Conservation (phyloP, 805 yeast species). For the Starmerella stigmatis region DNA sequence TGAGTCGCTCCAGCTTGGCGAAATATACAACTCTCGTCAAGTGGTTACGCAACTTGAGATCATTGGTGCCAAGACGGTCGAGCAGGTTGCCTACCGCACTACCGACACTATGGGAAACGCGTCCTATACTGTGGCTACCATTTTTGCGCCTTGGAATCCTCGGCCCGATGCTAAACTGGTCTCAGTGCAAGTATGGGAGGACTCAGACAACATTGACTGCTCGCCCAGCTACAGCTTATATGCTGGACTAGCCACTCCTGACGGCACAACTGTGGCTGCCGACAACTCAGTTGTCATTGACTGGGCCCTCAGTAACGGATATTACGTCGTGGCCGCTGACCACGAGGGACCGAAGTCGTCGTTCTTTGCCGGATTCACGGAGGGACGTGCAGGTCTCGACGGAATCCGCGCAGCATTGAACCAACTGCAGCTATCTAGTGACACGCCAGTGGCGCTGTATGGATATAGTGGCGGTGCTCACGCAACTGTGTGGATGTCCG, state of each 20-base stretch:
- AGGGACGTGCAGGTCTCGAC: constrained; percentile 26
- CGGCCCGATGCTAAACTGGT: constrained; percentile 15
- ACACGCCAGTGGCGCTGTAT: constrained; percentile 7
- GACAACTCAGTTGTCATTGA: constrained; percentile 10
- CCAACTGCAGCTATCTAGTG: neutral
- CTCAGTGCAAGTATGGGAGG: constrained; percentile 25
- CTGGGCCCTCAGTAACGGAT: constrained; percentile 18
- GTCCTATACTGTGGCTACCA: constrained; percentile 19
- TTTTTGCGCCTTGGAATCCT: constrained; percentile 15
- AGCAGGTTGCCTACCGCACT: constrained; percentile 19
- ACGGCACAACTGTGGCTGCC: neutral
- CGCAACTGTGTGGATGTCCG: constrained; percentile 28
- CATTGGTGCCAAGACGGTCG: constrained; percentile 3
- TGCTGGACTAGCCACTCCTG: constrained; percentile 13
- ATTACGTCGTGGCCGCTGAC: constrained; percentile 23
- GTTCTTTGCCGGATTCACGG: constrained; percentile 26
- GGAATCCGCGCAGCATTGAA: constrained; percentile 23
- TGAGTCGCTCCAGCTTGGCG: constrained; percentile 10
- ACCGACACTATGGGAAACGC: constrained; percentile 11
- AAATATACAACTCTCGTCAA: constrained; percentile 9
- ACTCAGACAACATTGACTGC: constrained; percentile 22
- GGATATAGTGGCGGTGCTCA: constrained; percentile 18
- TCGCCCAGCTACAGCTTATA: constrained; percentile 25
- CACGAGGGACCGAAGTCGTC: constrained; percentile 28
- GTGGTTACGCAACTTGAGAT: neutral